These are phyloP conservation scores for Hymenoscyphus scutula DNA, from an alignment of 2,329 filamentous ascomycete species.

Conservation along the genomic window DNA sequence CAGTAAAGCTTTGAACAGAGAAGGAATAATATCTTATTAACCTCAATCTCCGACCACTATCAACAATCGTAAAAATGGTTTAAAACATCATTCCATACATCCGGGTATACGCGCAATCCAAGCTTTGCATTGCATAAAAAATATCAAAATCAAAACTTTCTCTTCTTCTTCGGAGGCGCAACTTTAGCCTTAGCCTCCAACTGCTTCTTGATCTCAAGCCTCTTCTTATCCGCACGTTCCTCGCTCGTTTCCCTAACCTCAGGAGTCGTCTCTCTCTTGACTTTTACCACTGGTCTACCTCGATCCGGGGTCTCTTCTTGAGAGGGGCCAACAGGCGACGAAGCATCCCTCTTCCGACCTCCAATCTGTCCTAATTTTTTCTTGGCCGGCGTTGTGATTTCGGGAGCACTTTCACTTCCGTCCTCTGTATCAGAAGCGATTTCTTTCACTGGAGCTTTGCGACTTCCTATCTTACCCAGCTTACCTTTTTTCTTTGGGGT, in stretches of 20 bases:
- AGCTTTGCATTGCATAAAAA: background rate
- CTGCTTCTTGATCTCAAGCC: slow-evolving; percentile 31
- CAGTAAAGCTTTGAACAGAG: no score
- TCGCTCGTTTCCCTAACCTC: slow-evolving; percentile 30
- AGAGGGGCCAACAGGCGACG: background rate
- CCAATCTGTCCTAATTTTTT: slow-evolving; percentile 30
- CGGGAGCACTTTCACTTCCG: background rate
- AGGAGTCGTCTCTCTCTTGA: slow-evolving; percentile 20
- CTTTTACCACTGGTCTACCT: slow-evolving; percentile 20
- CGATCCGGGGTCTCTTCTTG: background rate
- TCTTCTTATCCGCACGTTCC: slow-evolving; percentile 35
- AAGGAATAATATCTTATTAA: background rate
- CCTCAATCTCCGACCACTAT: background rate
- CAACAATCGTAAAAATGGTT: background rate
- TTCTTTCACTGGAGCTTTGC: slow-evolving; percentile 6
- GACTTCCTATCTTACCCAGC: slow-evolving; percentile 16
- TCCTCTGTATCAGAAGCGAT: slow-evolving; percentile 3
- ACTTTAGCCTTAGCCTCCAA: slow-evolving; percentile 35
- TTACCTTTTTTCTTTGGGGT: slow-evolving; percentile 15
- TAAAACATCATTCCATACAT: background rate
- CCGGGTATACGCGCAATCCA: background rate
- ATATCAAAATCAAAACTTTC: slow-evolving; percentile 32
- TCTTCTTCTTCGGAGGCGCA: slow-evolving; percentile 36
- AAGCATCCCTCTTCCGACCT: slow-evolving; percentile 10
- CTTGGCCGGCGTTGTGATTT: slow-evolving; percentile 16